phyloP scores from a whole-genome alignment of 169 alveolate species.

The Cryptosporidium parvum region DNA sequence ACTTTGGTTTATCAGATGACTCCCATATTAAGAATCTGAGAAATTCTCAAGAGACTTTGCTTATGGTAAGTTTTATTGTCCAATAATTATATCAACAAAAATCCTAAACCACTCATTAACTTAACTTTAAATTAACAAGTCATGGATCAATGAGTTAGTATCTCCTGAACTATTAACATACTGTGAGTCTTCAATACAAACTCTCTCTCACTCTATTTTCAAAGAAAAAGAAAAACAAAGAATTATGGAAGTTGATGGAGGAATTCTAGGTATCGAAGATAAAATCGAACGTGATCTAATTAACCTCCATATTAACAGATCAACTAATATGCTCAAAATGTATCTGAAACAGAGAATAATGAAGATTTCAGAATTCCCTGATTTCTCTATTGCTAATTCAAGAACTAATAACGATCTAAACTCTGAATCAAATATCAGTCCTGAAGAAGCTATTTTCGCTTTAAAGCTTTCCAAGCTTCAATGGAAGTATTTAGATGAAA shows the following conservation, averaged over 20 bases:
- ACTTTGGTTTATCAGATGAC: slow-evolving; percentile 9
- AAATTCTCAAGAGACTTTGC: slow-evolving; percentile 25
- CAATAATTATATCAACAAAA: background rate
- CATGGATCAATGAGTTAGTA: slow-evolving; percentile 51
- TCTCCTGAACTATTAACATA: slow-evolving; percentile 55
- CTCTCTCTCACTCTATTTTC: slow-evolving; percentile 16
- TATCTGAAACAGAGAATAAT: slow-evolving; percentile 53
- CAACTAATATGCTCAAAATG: slow-evolving; percentile 45
- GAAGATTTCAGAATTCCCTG: slow-evolving; percentile 69
- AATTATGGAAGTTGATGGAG: slow-evolving; percentile 13
- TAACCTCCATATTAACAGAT: slow-evolving; percentile 27
- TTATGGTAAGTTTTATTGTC: slow-evolving; percentile 28
- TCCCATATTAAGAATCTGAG: background rate
- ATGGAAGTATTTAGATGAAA: slow-evolving; percentile 50
- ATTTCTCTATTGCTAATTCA: slow-evolving; percentile 59
- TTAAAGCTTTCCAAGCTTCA: slow-evolving; percentile 52
- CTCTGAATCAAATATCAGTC: slow-evolving; percentile 15
- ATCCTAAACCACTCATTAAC: too few relatives aligned
- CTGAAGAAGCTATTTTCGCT: slow-evolving; percentile 58
- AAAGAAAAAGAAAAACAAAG: slow-evolving; percentile 26
- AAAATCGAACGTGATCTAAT: slow-evolving; percentile 39
- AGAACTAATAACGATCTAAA: background rate
- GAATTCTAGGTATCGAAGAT: background rate
- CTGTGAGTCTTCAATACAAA: slow-evolving; percentile 29
- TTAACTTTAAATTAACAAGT: background rate